Evolutionary conservation across 2,329 filamentous ascomycete species (phyloP).

Genomic region (Madurella mycetomatis): DNA sequence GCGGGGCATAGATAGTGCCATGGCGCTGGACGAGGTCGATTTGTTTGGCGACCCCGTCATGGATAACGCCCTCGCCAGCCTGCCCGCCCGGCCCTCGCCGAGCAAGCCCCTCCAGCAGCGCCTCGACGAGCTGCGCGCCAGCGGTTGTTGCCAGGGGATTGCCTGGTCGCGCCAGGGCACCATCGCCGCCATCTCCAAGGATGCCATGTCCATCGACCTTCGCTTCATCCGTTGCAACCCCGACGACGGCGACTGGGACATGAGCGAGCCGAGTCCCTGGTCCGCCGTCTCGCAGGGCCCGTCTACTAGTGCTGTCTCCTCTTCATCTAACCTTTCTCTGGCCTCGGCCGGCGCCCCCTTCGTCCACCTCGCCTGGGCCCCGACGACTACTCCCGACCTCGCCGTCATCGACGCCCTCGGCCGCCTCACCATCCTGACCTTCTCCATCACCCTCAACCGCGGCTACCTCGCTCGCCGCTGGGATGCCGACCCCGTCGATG

Average conservation of each 20-base stretch:
- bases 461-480: constrained; percentile 59
- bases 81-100: constrained; percentile 45
- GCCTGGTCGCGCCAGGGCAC: constrained; percentile 86
- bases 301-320: constrained; percentile 49
- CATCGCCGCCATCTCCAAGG: constrained; percentile 73
- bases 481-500: constrained; percentile 65
- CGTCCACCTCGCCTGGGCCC: constrained; percentile 78
- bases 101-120: constrained; percentile 67
- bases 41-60: constrained; percentile 38
- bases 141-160: constrained; percentile 75
- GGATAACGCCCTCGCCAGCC: constrained; percentile 39
- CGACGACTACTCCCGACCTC: constrained; percentile 68
- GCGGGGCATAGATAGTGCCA: constrained; percentile 42
- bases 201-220: constrained; percentile 67
- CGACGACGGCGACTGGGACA: constrained; percentile 66
- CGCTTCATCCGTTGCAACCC: constrained; percentile 67
- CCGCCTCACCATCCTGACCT: constrained; percentile 68
- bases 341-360: constrained; percentile 62
- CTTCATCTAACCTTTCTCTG: constrained; percentile 47
- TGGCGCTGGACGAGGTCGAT: constrained; percentile 65
- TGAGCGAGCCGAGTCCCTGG: constrained; percentile 67
- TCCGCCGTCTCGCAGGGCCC: constrained; percentile 57
- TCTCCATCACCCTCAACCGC: constrained; percentile 69
- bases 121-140: constrained; percentile 69
- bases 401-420: constrained; percentile 78